Conservation (phyloP, 495 filamentous ascomycete species). For the Aspergillus bridgeri region DNA sequence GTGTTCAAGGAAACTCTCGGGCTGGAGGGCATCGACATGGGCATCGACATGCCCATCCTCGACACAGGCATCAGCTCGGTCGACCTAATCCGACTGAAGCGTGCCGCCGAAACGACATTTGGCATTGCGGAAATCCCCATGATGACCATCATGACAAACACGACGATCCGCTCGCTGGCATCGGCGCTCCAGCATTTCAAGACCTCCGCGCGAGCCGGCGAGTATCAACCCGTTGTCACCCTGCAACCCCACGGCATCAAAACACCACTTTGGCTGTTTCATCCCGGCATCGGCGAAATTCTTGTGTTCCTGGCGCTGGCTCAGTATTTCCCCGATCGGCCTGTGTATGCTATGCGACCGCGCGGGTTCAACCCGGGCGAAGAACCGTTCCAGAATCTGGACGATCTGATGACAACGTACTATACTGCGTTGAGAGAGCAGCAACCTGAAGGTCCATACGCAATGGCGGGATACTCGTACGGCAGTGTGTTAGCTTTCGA, state of each 20-base stretch:
- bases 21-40: not conserved
- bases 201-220: not conserved
- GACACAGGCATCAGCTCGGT: not conserved
- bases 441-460: constrained; percentile 55
- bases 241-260: constrained; percentile 40
- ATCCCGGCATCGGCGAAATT: constrained; percentile 55
- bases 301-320: constrained; percentile 53
- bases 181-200: constrained; percentile 6
- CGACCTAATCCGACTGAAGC: not conserved
- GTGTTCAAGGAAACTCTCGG: not conserved
- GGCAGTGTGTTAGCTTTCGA: constrained; percentile 56
- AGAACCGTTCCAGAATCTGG: constrained; percentile 30
- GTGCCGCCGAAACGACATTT: not conserved
- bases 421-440: constrained; percentile 34
- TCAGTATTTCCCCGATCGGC: constrained; percentile 44
- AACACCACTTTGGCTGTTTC: constrained; percentile 51
- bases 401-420: constrained; percentile 41
- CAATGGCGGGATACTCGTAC: constrained; percentile 53
- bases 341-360: constrained; percentile 52
- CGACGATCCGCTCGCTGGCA: constrained; percentile 33
- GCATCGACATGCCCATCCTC: not conserved
- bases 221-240: constrained; percentile 48
- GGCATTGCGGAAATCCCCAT: not conserved
- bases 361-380: constrained; percentile 47
- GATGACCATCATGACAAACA: constrained; percentile 30